Evolutionary conservation across 176 grass and related monocot species (phyloP).

Genomic region (Oryza punctata): DNA sequence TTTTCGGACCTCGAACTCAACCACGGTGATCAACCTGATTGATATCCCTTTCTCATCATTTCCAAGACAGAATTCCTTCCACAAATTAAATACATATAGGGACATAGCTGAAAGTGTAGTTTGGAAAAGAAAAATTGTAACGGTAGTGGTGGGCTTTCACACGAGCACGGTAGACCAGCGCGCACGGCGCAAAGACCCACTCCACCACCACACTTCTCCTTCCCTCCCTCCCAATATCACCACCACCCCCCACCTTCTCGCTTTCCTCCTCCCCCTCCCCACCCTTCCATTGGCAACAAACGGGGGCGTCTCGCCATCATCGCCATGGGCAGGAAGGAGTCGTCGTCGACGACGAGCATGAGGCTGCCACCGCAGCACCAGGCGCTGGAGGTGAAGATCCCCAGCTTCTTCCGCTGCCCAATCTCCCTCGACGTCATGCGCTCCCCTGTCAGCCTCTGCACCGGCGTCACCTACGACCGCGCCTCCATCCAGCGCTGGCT

Average conservation of each 20-base stretch:
- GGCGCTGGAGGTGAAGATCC: constrained; percentile 71
- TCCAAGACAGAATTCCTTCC: no score
- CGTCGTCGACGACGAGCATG: constrained; percentile 17
- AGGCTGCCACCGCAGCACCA: constrained; percentile 43
- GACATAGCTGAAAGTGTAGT: not conserved
- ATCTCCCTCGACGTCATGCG: constrained; percentile 98
- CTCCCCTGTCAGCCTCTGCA: constrained; percentile 94
- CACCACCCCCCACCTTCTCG: not conserved
- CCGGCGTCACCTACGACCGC: constrained; percentile 95
- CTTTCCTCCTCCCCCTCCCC: constrained; percentile 21
- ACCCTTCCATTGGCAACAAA: constrained; percentile 4
- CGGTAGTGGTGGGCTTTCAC: not conserved
- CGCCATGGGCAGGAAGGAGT: constrained; percentile 49
- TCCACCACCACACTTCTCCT: constrained; percentile 2
- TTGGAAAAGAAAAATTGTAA: not conserved
- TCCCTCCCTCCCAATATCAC: not conserved
- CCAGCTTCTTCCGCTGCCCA: constrained; percentile 86
- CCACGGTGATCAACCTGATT: no score
- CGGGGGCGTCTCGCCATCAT: not conserved
- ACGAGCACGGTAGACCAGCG: not conserved
- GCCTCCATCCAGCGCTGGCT: constrained; percentile 88
- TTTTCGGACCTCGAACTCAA: no score
- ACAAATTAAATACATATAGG: not conserved
- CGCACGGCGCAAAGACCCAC: constrained; percentile 30
- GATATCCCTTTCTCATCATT: no score